Evolutionary conservation across 352 stramenopile species (phyloP).

Genomic region (Phytopythium boreale): DNA sequence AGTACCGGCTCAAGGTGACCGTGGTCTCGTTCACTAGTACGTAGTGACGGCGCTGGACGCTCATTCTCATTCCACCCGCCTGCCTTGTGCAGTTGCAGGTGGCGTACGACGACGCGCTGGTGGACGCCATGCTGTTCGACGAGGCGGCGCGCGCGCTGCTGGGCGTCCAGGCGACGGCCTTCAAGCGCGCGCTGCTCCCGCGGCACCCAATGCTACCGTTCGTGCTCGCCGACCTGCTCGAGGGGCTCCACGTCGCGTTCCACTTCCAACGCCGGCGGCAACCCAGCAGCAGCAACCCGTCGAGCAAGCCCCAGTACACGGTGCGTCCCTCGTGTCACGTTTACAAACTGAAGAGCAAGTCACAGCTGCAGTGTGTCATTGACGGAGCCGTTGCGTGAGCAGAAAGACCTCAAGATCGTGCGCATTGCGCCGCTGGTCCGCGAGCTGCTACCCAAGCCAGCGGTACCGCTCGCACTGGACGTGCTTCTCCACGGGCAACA

Average conservation of each 20-base stretch:
- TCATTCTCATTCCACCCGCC: too few relatives aligned
- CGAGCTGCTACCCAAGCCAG: slow-evolving; percentile 41
- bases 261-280: slow-evolving; percentile 25
- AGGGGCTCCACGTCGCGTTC: slow-evolving; percentile 49
- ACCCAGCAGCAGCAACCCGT: slow-evolving; percentile 2
- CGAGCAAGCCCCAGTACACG: slow-evolving; percentile 22
- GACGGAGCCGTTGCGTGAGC: not conserved
- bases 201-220: slow-evolving; percentile 37
- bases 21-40: not conserved
- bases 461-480: slow-evolving; percentile 34
- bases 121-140: slow-evolving; percentile 51
- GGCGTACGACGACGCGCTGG: slow-evolving; percentile 23
- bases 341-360: not conserved
- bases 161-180: slow-evolving; percentile 22
- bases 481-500: slow-evolving; percentile 14
- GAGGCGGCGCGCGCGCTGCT: slow-evolving; percentile 37
- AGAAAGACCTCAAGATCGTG: slow-evolving; percentile 50
- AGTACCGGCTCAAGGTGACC: slow-evolving; percentile 49
- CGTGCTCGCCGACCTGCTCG: slow-evolving; percentile 46
- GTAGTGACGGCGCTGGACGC: not conserved
- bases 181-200: slow-evolving; percentile 26
- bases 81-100: slow-evolving; percentile 51
- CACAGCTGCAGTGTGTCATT: too few relatives aligned
- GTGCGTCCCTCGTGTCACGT: slow-evolving; percentile 8
- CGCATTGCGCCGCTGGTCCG: slow-evolving; percentile 35